Evolutionary conservation across 495 filamentous ascomycete species (phyloP).

Genomic region (Tuber aestivum): DNA sequence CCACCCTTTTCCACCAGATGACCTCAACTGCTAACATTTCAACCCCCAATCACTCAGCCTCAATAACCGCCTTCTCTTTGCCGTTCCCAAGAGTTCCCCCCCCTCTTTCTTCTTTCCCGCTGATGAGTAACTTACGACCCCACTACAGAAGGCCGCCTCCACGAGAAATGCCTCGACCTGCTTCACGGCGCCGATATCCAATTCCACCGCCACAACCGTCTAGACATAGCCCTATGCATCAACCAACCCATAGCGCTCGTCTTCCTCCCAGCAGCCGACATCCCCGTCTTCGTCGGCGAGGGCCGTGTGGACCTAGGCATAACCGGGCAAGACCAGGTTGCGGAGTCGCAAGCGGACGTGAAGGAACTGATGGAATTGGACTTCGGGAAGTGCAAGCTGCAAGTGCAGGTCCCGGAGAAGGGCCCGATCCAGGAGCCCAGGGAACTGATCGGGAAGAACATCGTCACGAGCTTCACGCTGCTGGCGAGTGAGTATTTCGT

Average conservation of each 20-base stretch:
- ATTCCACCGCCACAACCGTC: slow-evolving; percentile 83
- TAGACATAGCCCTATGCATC: slow-evolving; percentile 93
- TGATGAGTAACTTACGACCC: slow-evolving; percentile 7
- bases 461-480: slow-evolving; percentile 89
- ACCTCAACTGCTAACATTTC: background rate
- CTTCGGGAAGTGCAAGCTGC: slow-evolving; percentile 85
- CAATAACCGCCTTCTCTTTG: slow-evolving; percentile 89
- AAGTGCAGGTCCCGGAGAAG: slow-evolving; percentile 91
- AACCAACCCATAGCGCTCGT: slow-evolving; percentile 92
- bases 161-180: slow-evolving; percentile 78
- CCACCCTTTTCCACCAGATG: background rate
- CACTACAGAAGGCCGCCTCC: slow-evolving; percentile 75
- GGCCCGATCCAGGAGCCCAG: slow-evolving; percentile 61
- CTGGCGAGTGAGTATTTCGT: slow-evolving; percentile 76
- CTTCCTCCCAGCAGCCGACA: slow-evolving; percentile 95
- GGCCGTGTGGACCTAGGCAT: slow-evolving; percentile 91
- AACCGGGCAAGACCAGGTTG: slow-evolving; percentile 85
- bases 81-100: slow-evolving; percentile 79
- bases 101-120: slow-evolving; percentile 5
- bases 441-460: slow-evolving; percentile 85
- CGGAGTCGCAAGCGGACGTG: slow-evolving; percentile 74
- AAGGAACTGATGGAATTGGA: slow-evolving; percentile 66
- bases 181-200: slow-evolving; percentile 91
- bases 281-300: slow-evolving; percentile 72
- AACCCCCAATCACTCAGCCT: slow-evolving; percentile 53